Conservation (phyloP, 352 stramenopile species). For the Phytophthora vignae region DNA sequence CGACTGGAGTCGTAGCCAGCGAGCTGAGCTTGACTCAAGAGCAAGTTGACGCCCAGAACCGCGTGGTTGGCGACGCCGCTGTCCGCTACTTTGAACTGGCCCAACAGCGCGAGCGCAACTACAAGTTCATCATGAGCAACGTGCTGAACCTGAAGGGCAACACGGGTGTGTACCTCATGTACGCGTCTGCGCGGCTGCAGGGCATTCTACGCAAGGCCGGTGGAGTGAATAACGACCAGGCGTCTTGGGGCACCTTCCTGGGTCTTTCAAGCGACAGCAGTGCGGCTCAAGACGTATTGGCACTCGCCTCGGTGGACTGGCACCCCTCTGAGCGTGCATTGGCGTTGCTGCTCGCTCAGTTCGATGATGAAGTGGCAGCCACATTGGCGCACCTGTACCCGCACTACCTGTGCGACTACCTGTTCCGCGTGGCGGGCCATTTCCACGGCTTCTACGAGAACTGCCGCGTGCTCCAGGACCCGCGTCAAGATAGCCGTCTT, state of each 20-base stretch:
- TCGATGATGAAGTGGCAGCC: constrained; percentile 76
- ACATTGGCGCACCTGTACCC: constrained; percentile 70
- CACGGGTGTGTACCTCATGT: constrained; percentile 87
- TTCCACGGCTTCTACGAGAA: constrained; percentile 89
- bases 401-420: constrained; percentile 84
- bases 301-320: constrained; percentile 59
- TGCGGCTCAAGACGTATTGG: constrained; percentile 45
- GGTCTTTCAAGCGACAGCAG: constrained; percentile 36
- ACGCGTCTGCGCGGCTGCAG: constrained; percentile 75
- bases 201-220: constrained; percentile 74
- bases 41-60: constrained; percentile 48
- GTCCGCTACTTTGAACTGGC: constrained; percentile 88
- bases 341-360: constrained; percentile 78
- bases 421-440: constrained; percentile 79
- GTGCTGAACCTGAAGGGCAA: constrained; percentile 86
- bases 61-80: constrained; percentile 72
- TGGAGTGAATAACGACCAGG: constrained; percentile 29
- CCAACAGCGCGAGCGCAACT: constrained; percentile 85
- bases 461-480: constrained; percentile 73
- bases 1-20: constrained; percentile 32
- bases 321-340: constrained; percentile 72
- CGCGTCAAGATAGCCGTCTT: constrained; percentile 72
- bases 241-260: constrained; percentile 36
- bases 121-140: constrained; percentile 88
- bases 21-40: constrained; percentile 35